These are phyloP conservation scores for Plasmodium coatneyi DNA, from an alignment of 169 alveolate species.

Conservation along the genomic window DNA sequence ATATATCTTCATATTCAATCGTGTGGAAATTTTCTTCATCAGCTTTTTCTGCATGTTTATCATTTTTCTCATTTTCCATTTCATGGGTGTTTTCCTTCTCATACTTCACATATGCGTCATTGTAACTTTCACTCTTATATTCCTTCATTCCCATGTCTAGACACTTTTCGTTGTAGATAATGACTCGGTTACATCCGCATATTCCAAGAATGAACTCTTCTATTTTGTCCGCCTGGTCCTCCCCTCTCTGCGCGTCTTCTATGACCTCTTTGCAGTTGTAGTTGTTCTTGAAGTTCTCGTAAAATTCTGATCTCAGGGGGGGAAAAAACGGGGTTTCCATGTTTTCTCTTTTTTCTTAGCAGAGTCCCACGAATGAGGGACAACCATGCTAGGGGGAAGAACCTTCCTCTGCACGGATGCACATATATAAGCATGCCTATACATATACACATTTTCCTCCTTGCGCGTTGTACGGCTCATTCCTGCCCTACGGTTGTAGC, in stretches of 20 bases:
- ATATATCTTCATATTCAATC: conserved; percentile 72
- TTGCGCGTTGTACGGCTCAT: not conserved
- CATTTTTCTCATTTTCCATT: not conserved
- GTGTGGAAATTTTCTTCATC: conserved; percentile 37
- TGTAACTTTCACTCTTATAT: conserved; percentile 18
- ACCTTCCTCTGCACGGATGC: not conserved
- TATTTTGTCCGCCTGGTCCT: conserved; percentile 25
- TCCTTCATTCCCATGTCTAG: conserved; percentile 9
- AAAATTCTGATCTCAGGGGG: conserved; percentile 22
- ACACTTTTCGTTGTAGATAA: conserved; percentile 62
- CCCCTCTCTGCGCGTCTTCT: conserved; percentile 14
- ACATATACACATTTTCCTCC: not conserved
- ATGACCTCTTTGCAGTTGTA: conserved; percentile 42
- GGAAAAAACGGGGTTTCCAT: not conserved
- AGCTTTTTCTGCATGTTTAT: not conserved
- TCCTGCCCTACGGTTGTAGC: conserved; percentile 53
- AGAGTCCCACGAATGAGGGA: not conserved
- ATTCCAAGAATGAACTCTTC: conserved; percentile 71
- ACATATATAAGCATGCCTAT: not conserved
- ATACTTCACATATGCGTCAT: not conserved
- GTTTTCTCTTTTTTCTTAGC: not conserved
- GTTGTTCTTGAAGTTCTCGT: conserved; percentile 3
- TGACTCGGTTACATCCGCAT: conserved; percentile 47
- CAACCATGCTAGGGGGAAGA: not conserved
- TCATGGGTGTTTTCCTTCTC: conserved; percentile 6